Percentiles rank a stretch among this genome's conserved stretches.
Conservation (phyloP, 441 rosid genomes). For the Pelargonium myrrhifolium region DNA sequence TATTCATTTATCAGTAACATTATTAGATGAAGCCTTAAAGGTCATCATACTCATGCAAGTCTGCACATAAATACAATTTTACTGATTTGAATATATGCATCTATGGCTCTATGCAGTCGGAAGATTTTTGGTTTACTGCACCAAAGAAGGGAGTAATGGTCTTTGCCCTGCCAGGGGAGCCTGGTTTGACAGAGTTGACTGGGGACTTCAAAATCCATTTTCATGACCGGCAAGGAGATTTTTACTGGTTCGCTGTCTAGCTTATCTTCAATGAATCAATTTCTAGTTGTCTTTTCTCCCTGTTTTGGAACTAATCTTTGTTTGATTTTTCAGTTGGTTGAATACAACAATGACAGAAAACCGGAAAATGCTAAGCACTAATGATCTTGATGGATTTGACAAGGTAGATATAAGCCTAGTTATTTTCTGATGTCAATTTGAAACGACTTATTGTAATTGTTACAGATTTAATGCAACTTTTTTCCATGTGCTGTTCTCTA, state of each 20-base stretch:
- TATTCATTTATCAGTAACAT: too few species aligned
- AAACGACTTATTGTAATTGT: too few species aligned
- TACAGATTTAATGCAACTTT: too few species aligned
- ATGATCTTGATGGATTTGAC: slow-evolving; percentile 83
- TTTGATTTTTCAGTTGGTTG: slow-evolving; percentile 59
- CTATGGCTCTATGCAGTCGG: slow-evolving; percentile 74
- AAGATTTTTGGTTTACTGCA: slow-evolving; percentile 91
- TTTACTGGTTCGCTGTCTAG: slow-evolving; percentile 66
- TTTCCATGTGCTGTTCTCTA: neutral
- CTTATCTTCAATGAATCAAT: slow-evolving; percentile 1
- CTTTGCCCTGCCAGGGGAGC: slow-evolving; percentile 96
- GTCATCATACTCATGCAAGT: too few species aligned
- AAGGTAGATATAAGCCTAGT: slow-evolving; percentile 44
- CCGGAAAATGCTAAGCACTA: slow-evolving; percentile 55
- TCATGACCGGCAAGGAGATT: slow-evolving; percentile 98
- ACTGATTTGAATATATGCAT: slow-evolving; percentile 13
- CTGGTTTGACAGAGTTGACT: slow-evolving; percentile 76
- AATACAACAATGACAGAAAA: slow-evolving; percentile 93
- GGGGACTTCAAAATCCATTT: slow-evolving; percentile 95
- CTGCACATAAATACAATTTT: neutral
- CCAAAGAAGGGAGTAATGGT: slow-evolving; percentile 98
- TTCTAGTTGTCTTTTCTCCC: slow-evolving; percentile 7
- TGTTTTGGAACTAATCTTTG: slow-evolving; percentile 12
- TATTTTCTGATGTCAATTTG: neutral
- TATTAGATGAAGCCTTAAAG: too few species aligned